Conservation (phyloP, 2,329 filamentous ascomycete genomes). For the Aspergillus candidus region DNA sequence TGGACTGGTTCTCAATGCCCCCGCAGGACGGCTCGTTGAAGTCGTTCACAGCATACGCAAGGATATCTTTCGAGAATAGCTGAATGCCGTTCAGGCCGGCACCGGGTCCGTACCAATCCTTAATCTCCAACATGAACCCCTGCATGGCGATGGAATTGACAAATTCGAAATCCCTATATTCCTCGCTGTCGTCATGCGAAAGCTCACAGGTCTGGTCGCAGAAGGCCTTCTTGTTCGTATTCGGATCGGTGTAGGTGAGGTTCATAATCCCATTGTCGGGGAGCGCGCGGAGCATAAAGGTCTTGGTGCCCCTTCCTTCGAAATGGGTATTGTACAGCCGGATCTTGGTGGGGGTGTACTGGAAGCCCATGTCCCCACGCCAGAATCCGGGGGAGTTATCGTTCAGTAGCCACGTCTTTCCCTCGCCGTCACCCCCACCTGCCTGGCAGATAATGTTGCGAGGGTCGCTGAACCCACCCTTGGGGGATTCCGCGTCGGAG, state of each 20-base stretch:
- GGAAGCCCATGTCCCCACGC: slow-evolving; percentile 75
- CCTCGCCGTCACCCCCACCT: slow-evolving; percentile 58
- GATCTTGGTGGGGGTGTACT: slow-evolving; percentile 79
- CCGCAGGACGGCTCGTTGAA: slow-evolving; percentile 87
- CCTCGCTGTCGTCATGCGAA: slow-evolving; percentile 58
- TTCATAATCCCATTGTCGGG: slow-evolving; percentile 94
- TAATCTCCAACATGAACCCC: slow-evolving; percentile 76
- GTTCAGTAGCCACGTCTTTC: slow-evolving; percentile 74
- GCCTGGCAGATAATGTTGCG: slow-evolving; percentile 77
- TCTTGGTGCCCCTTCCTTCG: slow-evolving; percentile 79
- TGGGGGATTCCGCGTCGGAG: slow-evolving; percentile 54
- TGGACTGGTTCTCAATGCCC: slow-evolving; percentile 58
- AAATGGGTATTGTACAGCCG: slow-evolving; percentile 81
- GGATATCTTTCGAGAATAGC: slow-evolving; percentile 79
- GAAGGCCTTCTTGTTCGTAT: slow-evolving; percentile 57
- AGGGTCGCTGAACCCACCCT: slow-evolving; percentile 66
- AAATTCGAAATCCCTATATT: slow-evolving; percentile 85
- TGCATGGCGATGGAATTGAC: slow-evolving; percentile 86
- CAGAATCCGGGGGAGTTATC: slow-evolving; percentile 74
- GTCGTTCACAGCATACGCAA: slow-evolving; percentile 72
- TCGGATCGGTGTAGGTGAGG: slow-evolving; percentile 78
- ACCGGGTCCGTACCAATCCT: slow-evolving; percentile 77
- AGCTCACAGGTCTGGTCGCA: slow-evolving; percentile 86
- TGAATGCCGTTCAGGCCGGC: slow-evolving; percentile 82
- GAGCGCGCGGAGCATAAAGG: slow-evolving; percentile 77